Percentiles rank a stretch among this genome's conserved stretches.
Conservation (phyloP, 1,284 basidiomycete genomes). For the Paramarasmius palmivorus region DNA sequence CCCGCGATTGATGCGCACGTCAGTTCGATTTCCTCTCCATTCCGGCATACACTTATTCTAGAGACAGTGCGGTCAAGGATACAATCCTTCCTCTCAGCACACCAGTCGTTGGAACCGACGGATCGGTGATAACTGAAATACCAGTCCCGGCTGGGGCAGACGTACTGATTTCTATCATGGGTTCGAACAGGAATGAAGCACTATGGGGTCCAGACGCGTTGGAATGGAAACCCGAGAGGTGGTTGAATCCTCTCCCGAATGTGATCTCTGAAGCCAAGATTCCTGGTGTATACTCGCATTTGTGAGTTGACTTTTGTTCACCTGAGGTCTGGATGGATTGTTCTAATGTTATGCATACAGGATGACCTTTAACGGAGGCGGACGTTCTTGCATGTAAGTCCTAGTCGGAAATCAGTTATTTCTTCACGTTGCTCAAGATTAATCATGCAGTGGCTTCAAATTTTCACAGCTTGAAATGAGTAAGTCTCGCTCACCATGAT, state of each 20-base stretch:
- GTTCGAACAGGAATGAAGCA: constrained; percentile 27
- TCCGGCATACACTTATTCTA: not conserved
- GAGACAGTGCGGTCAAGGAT: constrained; percentile 20
- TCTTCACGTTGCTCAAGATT: no score
- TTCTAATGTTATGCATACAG: constrained; percentile 14
- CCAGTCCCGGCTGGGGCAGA: constrained; percentile 25
- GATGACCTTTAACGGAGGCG: constrained; percentile 33
- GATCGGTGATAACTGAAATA: constrained; percentile 25
- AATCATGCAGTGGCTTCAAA: constrained; percentile 28
- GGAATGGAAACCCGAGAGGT: constrained; percentile 37
- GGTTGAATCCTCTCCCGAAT: constrained; percentile 28
- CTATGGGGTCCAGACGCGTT: constrained; percentile 34
- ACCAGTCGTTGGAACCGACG: constrained; percentile 24
- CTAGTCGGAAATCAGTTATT: not conserved
- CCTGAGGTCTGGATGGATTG: no score
- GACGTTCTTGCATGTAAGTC: constrained; percentile 31
- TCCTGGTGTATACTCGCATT: constrained; percentile 17
- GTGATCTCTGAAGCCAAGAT: constrained; percentile 10
- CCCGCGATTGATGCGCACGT: constrained; percentile 12
- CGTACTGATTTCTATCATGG: constrained; percentile 26
- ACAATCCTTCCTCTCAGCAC: constrained; percentile 21
- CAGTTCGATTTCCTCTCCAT: not conserved
- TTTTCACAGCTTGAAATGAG: constrained; percentile 35
- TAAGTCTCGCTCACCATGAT: constrained; percentile 15
- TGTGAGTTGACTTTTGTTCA: constrained; percentile 5